phyloP scores from a whole-genome alignment of 2,329 filamentous ascomycete genomes.

The Drechslerella dactyloides region DNA sequence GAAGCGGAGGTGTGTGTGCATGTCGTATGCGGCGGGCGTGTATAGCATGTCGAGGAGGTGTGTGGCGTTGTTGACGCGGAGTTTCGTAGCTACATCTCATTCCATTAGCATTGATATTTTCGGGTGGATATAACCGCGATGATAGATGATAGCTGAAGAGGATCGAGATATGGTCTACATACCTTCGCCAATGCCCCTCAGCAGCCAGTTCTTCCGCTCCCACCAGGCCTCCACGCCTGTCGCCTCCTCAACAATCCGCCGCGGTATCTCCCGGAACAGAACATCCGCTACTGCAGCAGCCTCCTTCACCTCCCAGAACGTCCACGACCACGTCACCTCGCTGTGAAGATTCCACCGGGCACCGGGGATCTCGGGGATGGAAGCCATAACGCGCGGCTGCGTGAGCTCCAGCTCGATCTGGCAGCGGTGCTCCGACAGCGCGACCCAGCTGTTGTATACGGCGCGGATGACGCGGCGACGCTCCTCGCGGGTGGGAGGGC shows the following conservation, averaged over 20 bases:
- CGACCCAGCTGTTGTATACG: conserved; percentile 21
- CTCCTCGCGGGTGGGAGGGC: conserved; percentile 2
- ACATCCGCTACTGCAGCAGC: conserved; percentile 2
- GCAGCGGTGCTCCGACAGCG: neutral
- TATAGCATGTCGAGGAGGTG: conserved; percentile 11
- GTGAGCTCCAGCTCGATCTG: neutral
- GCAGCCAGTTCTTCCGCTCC: neutral
- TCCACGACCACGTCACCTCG: neutral
- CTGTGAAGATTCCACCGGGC: neutral
- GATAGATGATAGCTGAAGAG: neutral
- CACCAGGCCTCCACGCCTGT: neutral
- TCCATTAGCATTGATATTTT: neutral
- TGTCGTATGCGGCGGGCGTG: neutral
- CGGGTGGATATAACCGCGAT: too few relatives aligned
- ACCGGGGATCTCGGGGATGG: neutral
- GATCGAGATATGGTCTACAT: too few relatives aligned
- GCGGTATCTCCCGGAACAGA: conserved; percentile 27
- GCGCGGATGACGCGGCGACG: conserved; percentile 21
- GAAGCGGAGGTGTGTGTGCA: conserved; percentile 16
- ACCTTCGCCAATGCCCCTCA: too few relatives aligned
- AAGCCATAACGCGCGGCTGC: neutral
- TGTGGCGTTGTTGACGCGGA: neutral
- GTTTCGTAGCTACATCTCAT: neutral
- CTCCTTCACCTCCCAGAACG: conserved; percentile 34
- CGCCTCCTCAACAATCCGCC: neutral